A percentile compares a stretch with the other conserved stretches of the same genome.
Conservation (phyloP, 2,329 filamentous ascomycete species). For the Allantophomopsis cytisporea region DNA sequence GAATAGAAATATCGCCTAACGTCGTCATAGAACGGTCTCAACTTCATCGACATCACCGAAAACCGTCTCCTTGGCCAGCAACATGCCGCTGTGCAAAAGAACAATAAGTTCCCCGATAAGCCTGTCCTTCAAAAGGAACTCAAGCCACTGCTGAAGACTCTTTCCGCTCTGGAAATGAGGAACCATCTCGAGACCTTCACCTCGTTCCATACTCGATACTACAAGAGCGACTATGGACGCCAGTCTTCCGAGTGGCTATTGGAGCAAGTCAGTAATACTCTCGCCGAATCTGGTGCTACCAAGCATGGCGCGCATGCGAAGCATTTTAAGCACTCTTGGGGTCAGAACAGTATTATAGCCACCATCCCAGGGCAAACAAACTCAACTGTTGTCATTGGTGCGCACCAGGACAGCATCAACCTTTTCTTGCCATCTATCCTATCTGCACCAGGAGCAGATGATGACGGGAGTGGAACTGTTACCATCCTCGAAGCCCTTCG, state of each 20-base stretch:
- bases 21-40: constrained; percentile 54
- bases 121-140: constrained; percentile 53
- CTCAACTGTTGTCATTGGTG: constrained; percentile 77
- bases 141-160: constrained; percentile 47
- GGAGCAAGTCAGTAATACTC: constrained; percentile 55
- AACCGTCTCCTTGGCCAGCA: constrained; percentile 47
- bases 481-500: constrained; percentile 89
- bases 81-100: constrained; percentile 22
- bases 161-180: constrained; percentile 66
- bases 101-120: constrained; percentile 51
- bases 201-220: constrained; percentile 71
- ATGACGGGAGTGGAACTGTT: constrained; percentile 85
- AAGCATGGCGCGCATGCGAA: constrained; percentile 52
- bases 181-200: constrained; percentile 67
- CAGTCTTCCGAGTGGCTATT: constrained; percentile 85
- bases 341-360: constrained; percentile 82
- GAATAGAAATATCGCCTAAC: constrained; percentile 4
- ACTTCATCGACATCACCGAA: constrained; percentile 92
- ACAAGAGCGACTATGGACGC: constrained; percentile 63
- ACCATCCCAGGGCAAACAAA: constrained; percentile 78
- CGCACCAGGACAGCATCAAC: constrained; percentile 93
- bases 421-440: constrained; percentile 75
- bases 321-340: constrained; percentile 73
- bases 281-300: constrained; percentile 58
- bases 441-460: constrained; percentile 83